Conservation (phyloP, 768 basidiomycete species). For the Lentinula aciculospora region DNA sequence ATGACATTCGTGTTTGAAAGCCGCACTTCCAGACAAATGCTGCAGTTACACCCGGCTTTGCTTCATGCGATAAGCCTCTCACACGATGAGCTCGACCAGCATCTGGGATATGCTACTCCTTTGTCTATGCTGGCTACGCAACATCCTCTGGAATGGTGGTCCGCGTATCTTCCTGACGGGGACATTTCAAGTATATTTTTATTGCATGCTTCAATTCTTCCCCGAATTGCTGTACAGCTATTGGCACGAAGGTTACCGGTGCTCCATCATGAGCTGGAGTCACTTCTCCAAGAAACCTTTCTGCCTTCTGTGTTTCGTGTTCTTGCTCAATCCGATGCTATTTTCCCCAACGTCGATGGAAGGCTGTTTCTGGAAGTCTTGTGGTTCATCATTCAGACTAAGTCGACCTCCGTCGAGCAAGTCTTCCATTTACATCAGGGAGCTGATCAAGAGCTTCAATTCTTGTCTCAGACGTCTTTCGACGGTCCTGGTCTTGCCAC, state of each 20-base stretch:
- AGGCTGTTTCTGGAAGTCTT: not conserved
- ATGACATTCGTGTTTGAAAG: slow-evolving; percentile 50
- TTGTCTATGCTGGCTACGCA: slow-evolving; percentile 31
- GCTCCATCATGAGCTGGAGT: not conserved
- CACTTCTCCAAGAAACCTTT: slow-evolving; percentile 16
- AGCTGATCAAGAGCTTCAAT: not conserved
- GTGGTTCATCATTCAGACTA: not conserved
- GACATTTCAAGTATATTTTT: slow-evolving; percentile 17
- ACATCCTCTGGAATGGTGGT: slow-evolving; percentile 22
- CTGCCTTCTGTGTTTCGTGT: slow-evolving; percentile 13
- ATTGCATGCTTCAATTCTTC: slow-evolving; percentile 16
- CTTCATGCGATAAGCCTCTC: not conserved
- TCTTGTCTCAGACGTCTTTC: not conserved
- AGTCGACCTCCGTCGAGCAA: not conserved
- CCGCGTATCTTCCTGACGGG: not conserved
- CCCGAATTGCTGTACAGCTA: not conserved
- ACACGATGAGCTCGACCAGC: slow-evolving; percentile 2
- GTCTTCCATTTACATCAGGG: not conserved
- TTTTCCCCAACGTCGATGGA: not conserved
- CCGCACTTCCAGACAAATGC: not conserved
- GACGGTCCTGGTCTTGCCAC: not conserved
- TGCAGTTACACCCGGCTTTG: slow-evolving; percentile 7
- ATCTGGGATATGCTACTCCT: not conserved
- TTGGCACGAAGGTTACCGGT: not conserved
- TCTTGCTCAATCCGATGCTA: not conserved